A percentile compares a stretch with the other conserved stretches of the same genome.
Evolutionary conservation across 345 rosid genomes (phyloP).

Genomic region (Raphanus sativus): DNA sequence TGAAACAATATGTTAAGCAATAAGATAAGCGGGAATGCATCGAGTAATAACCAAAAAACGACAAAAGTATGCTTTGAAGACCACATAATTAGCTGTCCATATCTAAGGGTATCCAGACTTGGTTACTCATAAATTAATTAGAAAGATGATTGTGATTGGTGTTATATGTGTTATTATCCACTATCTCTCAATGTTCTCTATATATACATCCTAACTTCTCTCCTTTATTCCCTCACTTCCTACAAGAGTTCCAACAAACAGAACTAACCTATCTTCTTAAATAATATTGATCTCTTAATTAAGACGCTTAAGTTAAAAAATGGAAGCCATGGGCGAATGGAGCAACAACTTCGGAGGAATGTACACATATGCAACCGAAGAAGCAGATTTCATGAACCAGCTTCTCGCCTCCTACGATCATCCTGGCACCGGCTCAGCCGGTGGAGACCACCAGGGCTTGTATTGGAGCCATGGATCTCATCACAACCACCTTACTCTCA

Average conservation of each 20-base stretch:
- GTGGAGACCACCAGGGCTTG: constrained; percentile 45
- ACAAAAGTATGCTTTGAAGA: constrained; percentile 12
- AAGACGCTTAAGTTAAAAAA: constrained; percentile 22
- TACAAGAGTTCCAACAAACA: constrained; percentile 28
- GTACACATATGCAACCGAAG: constrained; percentile 55
- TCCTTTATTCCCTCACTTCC: constrained; percentile 30
- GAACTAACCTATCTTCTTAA: constrained; percentile 19
- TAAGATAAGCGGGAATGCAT: constrained; percentile 18
- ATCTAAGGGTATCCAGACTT: constrained; percentile 26
- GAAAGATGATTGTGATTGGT: constrained; percentile 18
- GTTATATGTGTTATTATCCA: constrained; percentile 19
- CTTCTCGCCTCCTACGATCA: constrained; percentile 49
- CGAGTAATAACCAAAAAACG: constrained; percentile 25
- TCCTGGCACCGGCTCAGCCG: constrained; percentile 31
- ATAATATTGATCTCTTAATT: constrained; percentile 27
- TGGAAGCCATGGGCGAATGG: constrained; percentile 76
- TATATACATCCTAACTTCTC: constrained; percentile 32
- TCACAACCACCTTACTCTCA: constrained; percentile 28
- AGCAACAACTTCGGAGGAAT: constrained; percentile 54
- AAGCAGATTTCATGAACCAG: constrained; percentile 76
- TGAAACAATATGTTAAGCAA: background rate
- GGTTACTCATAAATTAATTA: background rate
- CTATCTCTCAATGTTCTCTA: constrained; percentile 31
- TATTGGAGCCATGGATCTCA: constrained; percentile 35
- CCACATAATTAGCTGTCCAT: constrained; percentile 39